These are phyloP conservation scores for Fusarium subtropicale DNA, from an alignment of 2,329 filamentous ascomycete species.

Conservation along the genomic window DNA sequence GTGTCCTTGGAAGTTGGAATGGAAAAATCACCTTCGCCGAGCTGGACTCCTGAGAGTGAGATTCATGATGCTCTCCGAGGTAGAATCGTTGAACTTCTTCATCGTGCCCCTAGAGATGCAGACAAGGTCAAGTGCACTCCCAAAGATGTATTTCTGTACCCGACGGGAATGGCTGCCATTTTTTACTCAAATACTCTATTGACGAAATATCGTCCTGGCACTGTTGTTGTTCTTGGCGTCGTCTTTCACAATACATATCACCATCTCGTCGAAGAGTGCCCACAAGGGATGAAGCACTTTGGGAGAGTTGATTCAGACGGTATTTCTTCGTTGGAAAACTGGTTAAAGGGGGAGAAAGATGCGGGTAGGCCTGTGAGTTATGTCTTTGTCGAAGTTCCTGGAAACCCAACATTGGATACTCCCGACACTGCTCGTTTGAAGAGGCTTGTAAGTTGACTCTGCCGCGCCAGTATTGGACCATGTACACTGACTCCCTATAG, in stretches of 20 bases:
- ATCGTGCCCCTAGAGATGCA: conserved; percentile 54
- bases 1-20: conserved; percentile 45
- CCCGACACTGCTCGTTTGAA: conserved; percentile 52
- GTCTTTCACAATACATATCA: conserved; percentile 64
- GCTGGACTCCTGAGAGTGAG: conserved; percentile 53
- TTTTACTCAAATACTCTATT: conserved; percentile 57
- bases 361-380: conserved; percentile 57
- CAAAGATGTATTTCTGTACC: conserved; percentile 64
- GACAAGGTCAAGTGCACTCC: conserved; percentile 42
- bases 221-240: conserved; percentile 61
- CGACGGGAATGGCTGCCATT: conserved; percentile 66
- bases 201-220: conserved; percentile 49
- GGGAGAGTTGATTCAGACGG: conserved; percentile 57
- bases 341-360: conserved; percentile 56
- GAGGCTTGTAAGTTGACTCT: conserved; percentile 51
- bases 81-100: conserved; percentile 57
- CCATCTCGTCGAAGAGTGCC: conserved; percentile 58
- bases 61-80: conserved; percentile 55
- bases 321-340: conserved; percentile 59
- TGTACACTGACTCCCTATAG: conserved; percentile 16
- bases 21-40: conserved; percentile 48
- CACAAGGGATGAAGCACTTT: conserved; percentile 61
- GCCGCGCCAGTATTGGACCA: not conserved
- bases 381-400: conserved; percentile 60
- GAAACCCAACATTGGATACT: conserved; percentile 53